Evolutionary conservation across 257 asterid species (phyloP), one percentile per base, ranked within the genome.

Genomic region (Solanum infundibuliforme): DNA sequence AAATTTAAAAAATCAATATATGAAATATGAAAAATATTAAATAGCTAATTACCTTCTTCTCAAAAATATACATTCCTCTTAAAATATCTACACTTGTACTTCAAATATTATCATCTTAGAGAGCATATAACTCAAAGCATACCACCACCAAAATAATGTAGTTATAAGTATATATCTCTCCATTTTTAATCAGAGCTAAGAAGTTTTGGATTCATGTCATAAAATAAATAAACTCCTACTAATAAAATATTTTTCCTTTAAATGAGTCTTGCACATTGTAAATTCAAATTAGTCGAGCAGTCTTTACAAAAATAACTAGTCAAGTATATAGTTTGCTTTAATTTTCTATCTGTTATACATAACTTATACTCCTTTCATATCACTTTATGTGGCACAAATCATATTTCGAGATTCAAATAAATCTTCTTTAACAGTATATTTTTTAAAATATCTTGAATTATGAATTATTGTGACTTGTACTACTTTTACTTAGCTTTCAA

Each of bases 131-230:
- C 60, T 39, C 62, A 39, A 75, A 75, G 32, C 20, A 71, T 7
- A 31, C 76, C 21, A 74, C 11, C 21, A 74, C 31, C 20, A 36
- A 75, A 7, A 9, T 35, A 3, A 12, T 9, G 48, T 35, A 4
- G 18, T 74, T 6, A 0, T 2, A 21, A 21, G 7, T 12, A 21
- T 20, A 35, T 9, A 35, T 34, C 0, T 3, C 1, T 73, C 0
- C 11, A 10, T 12, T 12, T 0, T 36, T 36, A 12, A 12, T 75
- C 2, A 2, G 6, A 36, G 5, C 3, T 71, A 3, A 60, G 5
- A 60, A 8, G 2, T 6, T 1, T 11, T 1, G 16, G 3, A 36
- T 11, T 34, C 3, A 0, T 10, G 1, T 1, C 11, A 6, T 23
- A 12, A 11, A 38, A 75, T 23, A 5, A 0, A 35, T 5, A 12